A percentile compares a stretch with the other conserved stretches of the same genome.
Conservation (phyloP, 345 rosid genomes). For the Eutrema japonicum region DNA sequence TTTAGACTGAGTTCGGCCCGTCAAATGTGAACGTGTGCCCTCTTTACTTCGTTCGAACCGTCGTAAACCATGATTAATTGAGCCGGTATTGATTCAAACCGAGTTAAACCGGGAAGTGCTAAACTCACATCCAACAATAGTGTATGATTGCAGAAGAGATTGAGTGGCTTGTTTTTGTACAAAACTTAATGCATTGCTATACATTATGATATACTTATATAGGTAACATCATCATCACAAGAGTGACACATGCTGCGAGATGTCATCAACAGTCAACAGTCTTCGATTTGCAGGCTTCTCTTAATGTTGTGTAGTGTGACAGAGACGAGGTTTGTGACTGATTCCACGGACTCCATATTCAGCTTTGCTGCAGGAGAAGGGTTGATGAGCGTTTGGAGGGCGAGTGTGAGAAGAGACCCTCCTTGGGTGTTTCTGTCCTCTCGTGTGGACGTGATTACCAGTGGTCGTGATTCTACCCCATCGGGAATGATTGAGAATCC, state of each 20-base stretch:
- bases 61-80: no score
- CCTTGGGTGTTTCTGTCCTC: conserved; percentile 84
- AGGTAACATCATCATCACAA: conserved; percentile 14
- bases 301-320: conserved; percentile 76
- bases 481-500: conserved; percentile 96
- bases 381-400: conserved; percentile 71
- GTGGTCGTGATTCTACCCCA: conserved; percentile 82
- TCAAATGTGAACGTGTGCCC: no score
- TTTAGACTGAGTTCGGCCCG: no score
- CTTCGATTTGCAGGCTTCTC: conserved; percentile 86
- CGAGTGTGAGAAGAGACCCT: conserved; percentile 84
- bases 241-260: conserved; percentile 19
- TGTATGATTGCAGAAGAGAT: conserved; percentile 1
- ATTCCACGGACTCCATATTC: conserved; percentile 79
- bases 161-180: conserved; percentile 17
- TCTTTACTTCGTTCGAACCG: no score
- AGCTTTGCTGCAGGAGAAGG: conserved; percentile 74
- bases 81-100: no score
- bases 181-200: conserved; percentile 38
- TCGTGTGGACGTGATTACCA: conserved; percentile 80
- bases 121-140: no score
- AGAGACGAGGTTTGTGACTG: conserved; percentile 73
- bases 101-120: no score
- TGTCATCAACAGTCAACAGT: conserved; percentile 59
- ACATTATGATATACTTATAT: conserved; percentile 35